Percentiles rank a stretch among this genome's conserved stretches.
Conservation (phyloP, 2,329 filamentous ascomycete genomes). For the Parastagonospora avenae region DNA sequence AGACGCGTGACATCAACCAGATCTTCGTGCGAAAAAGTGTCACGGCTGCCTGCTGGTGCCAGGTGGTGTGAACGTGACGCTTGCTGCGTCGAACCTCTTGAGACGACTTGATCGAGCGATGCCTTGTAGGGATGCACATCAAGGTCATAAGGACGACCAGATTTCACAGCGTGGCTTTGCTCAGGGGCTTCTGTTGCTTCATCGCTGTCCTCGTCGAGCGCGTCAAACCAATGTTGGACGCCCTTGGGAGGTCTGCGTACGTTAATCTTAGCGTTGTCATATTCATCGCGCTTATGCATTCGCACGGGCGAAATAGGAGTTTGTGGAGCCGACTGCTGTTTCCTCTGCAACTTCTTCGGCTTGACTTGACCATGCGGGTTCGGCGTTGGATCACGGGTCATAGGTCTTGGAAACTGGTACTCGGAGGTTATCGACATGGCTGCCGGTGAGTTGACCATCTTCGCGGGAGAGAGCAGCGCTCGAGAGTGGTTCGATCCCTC, state of each 20-base stretch:
- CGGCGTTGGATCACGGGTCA: conserved; percentile 39
- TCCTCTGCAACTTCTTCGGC: conserved; percentile 19
- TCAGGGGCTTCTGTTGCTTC: conserved; percentile 27
- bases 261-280: conserved; percentile 54
- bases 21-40: conserved; percentile 28
- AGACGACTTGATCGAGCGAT: conserved; percentile 24
- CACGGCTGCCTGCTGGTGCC: conserved; percentile 17
- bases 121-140: conserved; percentile 21
- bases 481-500: conserved; percentile 17
- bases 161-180: conserved; percentile 18
- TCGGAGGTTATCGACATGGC: conserved; percentile 47
- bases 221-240: conserved; percentile 59
- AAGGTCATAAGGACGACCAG: conserved; percentile 9
- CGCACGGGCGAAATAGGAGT: conserved; percentile 30
- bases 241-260: conserved; percentile 55
- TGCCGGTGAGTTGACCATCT: conserved; percentile 48
- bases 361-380: conserved; percentile 22
- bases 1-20: conserved; percentile 26
- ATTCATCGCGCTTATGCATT: conserved; percentile 44
- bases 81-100: conserved; percentile 9
- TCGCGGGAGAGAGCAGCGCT: conserved; percentile 45
- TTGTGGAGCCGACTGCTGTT: conserved; percentile 7
- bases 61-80: conserved; percentile 18
- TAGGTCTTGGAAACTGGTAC: conserved; percentile 37
- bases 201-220: conserved; percentile 49